These are phyloP conservation scores for Rosa hybrid DNA, from an alignment of 331 rosid species.

Conservation along the genomic window DNA sequence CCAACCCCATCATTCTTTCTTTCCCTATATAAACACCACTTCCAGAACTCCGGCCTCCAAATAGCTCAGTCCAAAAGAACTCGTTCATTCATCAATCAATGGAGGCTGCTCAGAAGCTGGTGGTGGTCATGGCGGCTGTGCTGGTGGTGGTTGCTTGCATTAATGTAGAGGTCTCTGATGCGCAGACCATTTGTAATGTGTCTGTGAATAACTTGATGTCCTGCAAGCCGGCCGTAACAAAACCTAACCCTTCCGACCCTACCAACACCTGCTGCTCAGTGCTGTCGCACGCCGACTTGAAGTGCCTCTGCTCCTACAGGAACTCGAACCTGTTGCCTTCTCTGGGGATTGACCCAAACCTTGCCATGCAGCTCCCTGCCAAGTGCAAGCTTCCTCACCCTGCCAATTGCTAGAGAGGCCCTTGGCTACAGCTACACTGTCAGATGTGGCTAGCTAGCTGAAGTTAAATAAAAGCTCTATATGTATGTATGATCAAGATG, in stretches of 20 bases:
- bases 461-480: neutral
- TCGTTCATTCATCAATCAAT: neutral
- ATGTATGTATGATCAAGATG: neutral
- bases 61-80: neutral
- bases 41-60: neutral
- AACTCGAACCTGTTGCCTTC: conserved; percentile 50
- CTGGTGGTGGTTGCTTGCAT: conserved; percentile 3
- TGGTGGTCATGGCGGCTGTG: neutral
- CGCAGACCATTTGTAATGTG: conserved; percentile 45
- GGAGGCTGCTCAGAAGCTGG: neutral
- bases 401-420: conserved; percentile 31
- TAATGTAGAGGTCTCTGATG: conserved; percentile 9
- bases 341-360: conserved; percentile 56
- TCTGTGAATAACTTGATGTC: conserved; percentile 27
- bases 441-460: neutral
- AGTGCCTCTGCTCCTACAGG: conserved; percentile 52
- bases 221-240: conserved; percentile 49
- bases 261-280: conserved; percentile 34
- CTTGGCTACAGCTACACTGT: no score
- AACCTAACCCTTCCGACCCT: conserved; percentile 44
- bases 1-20: neutral
- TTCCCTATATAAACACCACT: conserved; percentile 2
- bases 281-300: conserved; percentile 41
- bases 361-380: conserved; percentile 54
- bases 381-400: conserved; percentile 50